Evolutionary conservation across 495 filamentous ascomycete species (phyloP).

Genomic region (Daldinia concentrica): DNA sequence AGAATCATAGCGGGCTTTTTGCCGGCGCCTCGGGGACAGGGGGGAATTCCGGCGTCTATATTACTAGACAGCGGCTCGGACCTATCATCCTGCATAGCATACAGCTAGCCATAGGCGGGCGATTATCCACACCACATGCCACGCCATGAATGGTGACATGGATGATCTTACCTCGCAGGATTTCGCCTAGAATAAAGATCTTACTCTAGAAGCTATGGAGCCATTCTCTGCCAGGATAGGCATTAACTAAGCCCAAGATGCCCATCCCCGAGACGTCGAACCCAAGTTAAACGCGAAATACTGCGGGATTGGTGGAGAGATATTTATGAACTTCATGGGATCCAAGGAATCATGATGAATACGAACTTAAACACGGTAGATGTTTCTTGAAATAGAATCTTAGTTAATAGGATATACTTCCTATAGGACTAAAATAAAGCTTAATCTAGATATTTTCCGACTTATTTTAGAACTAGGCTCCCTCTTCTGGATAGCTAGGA

Average conservation of each 20-base stretch:
- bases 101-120: constrained; percentile 5
- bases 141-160: constrained; percentile 5
- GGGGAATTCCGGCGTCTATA: background rate
- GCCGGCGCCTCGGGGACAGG: constrained; percentile 3
- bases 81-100: constrained; percentile 18
- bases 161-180: background rate
- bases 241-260: background rate
- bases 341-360: background rate
- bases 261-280: background rate
- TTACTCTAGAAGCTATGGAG: constrained; percentile 11
- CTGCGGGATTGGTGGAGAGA: background rate
- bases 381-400: background rate
- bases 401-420: background rate
- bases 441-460: background rate
- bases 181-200: constrained; percentile 15
- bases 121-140: constrained; percentile 5
- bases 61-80: background rate
- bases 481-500: background rate
- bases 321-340: background rate
- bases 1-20: constrained; percentile 3
- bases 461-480: background rate
- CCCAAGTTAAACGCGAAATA: background rate
- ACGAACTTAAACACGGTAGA: background rate
- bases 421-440: background rate
- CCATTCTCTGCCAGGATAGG: background rate